Evolutionary conservation across 2,329 filamentous ascomycete species (phyloP).

Genomic region (Neofusicoccum ribis): DNA sequence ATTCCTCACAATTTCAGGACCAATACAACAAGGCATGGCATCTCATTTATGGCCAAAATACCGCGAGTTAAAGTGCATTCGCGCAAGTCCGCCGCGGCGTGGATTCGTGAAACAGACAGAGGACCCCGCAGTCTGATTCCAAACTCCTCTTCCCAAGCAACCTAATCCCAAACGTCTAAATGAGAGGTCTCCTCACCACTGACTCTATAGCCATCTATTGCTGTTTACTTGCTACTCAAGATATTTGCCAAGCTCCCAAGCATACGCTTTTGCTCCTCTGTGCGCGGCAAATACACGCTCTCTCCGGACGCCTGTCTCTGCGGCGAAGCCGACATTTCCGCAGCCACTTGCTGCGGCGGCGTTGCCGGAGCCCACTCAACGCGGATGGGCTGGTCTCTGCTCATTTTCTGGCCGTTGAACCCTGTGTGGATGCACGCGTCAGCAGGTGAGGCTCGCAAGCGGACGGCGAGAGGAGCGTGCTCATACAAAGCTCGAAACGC

Average conservation of each 20-base stretch:
- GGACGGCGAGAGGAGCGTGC: neutral
- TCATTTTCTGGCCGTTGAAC: conserved; percentile 38
- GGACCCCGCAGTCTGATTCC: no score
- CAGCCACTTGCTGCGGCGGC: conserved; percentile 23
- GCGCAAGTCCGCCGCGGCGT: no score
- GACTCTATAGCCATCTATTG: no score
- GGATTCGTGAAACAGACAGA: no score
- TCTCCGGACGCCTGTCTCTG: neutral
- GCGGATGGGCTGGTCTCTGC: conserved; percentile 35
- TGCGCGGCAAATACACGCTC: neutral
- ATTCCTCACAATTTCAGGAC: no score
- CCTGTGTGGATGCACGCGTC: neutral
- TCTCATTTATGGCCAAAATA: no score
- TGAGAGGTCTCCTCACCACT: no score
- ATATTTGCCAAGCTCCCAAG: neutral
- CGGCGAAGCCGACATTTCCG: neutral
- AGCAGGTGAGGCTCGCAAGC: neutral
- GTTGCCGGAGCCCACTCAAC: conserved; percentile 31
- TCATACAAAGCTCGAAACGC: conserved; percentile 38
- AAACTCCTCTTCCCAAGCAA: no score
- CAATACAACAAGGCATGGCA: no score
- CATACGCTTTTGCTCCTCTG: neutral
- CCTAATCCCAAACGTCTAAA: no score
- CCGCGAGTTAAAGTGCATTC: no score
- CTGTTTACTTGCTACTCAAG: neutral